Base-by-base conservation (phyloP, 2,329 filamentous ascomycete species). In the Acrocalymma vagum region DNA sequence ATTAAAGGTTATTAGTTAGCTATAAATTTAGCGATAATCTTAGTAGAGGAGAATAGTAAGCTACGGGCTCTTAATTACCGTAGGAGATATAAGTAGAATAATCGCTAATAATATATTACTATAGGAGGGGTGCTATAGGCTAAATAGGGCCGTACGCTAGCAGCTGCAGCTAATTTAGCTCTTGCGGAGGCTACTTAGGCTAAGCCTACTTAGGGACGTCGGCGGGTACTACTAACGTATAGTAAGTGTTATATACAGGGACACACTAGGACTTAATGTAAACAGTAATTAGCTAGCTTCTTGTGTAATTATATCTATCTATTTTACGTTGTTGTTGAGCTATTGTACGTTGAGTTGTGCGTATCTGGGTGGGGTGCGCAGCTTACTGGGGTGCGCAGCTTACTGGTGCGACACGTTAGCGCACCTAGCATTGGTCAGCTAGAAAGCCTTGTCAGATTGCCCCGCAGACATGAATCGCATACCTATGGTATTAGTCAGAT, bases 161-260 rank as follows among this genome's bases (percentile, higher is more conserved):
- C 20, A 29, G 17, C 14, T 24, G 23, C 10, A 23, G 22, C 27
- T 31, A n/a, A 39, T 38, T 11, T n/a, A 20, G 14, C 25, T 18
- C 20, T 35, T n/a, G 32, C 13, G 8, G 24, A 28, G 25, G 24
- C 23, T 28, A 17, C 7, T 27, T 9, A 38, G 13, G 29, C 23
- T 38, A 11, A 20, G 17, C 10, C 27, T 32, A 25, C 11, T 15
- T 28, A 20, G 28, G 22, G 17, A 6, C 17, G 28, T 15, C 28
- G 25, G 28, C 28, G 27, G 33, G 36, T 20, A 32, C 36, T 20
- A 32, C 36, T 20, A 39, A 39, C 36, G 17, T 39, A 28, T 18
- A 29, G 22, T 9, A 39, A 39, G 18, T 39, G 36, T 23, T 20
- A 39, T 32, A 17, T 15, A 18, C 28, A 39, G 33, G 36, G 36